Evolutionary conservation across 345 rosid genomes (phyloP).

Genomic region (Carallia brachiata): DNA sequence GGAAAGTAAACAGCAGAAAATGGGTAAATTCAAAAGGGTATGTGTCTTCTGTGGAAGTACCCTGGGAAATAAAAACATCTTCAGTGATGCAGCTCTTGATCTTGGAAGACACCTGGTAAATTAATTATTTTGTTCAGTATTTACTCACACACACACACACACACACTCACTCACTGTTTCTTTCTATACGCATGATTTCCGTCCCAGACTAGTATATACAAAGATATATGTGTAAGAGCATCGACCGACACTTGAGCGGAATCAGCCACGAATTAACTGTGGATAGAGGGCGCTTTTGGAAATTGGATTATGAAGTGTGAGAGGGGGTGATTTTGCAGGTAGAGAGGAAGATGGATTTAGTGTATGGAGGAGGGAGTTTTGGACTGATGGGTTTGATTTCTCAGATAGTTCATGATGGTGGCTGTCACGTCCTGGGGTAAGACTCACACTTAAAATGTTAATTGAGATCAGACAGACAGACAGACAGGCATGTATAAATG

Average conservation of each 20-base stretch:
- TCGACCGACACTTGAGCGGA: no score
- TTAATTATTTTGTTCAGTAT: neutral
- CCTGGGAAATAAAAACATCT: constrained; percentile 33
- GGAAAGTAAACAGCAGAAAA: neutral
- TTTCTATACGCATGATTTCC: neutral
- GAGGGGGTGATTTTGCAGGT: constrained; percentile 22
- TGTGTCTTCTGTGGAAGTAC: constrained; percentile 50
- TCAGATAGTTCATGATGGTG: constrained; percentile 35
- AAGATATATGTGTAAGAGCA: no score
- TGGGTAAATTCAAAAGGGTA: constrained; percentile 44
- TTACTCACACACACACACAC: neutral
- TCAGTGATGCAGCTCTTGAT: constrained; percentile 43
- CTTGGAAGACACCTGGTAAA: constrained; percentile 36
- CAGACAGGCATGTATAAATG: no score
- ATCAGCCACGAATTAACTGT: no score
- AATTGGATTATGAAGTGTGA: neutral
- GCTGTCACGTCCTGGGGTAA: constrained; percentile 42
- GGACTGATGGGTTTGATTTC: constrained; percentile 45
- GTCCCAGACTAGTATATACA: neutral
- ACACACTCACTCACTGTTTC: neutral
- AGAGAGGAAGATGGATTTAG: constrained; percentile 35
- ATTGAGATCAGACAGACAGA: no score
- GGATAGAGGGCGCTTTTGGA: neutral
- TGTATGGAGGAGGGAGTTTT: constrained; percentile 44
- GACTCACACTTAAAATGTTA: neutral